These are phyloP conservation scores for Starmerella sirachaensis DNA, from an alignment of 805 yeast species.

Conservation along the genomic window DNA sequence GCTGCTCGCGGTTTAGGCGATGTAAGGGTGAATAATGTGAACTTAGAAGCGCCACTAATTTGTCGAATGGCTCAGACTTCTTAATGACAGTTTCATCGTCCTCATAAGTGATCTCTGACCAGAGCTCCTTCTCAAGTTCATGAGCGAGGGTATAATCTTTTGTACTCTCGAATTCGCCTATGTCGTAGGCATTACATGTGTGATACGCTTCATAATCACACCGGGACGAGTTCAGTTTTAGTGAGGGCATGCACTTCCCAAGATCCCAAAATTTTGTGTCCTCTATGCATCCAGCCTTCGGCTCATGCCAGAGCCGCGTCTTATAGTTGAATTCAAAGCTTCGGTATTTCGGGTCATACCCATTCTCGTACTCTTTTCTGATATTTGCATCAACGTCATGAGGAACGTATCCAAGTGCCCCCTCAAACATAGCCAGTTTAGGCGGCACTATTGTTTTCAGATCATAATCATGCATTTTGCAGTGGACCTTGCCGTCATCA, in stretches of 20 bases:
- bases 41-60: too few relatives aligned
- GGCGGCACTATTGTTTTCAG: conserved; percentile 43
- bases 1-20: too few relatives aligned
- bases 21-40: too few relatives aligned
- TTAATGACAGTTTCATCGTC: neutral
- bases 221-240: neutral
- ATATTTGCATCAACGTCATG: conserved; percentile 29
- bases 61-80: neutral
- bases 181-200: conserved; percentile 13
- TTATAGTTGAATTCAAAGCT: conserved; percentile 11
- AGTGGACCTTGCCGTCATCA: conserved; percentile 30
- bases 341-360: conserved; percentile 11
- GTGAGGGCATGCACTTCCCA: neutral
- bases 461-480: conserved; percentile 44
- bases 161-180: conserved; percentile 12
- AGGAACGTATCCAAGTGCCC: conserved; percentile 39
- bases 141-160: conserved; percentile 5
- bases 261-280: neutral
- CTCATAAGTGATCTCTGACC: neutral
- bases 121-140: conserved; percentile 4
- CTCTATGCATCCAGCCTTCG: neutral
- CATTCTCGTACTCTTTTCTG: conserved; percentile 29
- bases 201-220: conserved; percentile 8
- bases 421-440: conserved; percentile 45
- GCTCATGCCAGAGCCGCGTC: conserved; percentile 11